phyloP scores from a whole-genome alignment of 805 yeast species.

The Zygoascus tannicola region DNA sequence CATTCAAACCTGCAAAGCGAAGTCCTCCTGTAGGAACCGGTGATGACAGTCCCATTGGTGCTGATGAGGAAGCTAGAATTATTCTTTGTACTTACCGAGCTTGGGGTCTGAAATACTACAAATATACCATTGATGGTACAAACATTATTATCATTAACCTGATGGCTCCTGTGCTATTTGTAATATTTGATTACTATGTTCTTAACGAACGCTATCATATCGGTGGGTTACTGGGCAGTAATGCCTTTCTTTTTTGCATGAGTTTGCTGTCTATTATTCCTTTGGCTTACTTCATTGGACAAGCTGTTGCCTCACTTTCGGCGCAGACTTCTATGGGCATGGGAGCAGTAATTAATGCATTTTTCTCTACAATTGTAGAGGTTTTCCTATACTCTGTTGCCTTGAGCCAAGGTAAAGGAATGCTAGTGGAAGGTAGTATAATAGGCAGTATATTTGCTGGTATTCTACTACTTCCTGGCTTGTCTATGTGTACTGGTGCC shows the following conservation, averaged over 20 bases:
- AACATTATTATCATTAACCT: constrained; percentile 86
- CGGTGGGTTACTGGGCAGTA: constrained; percentile 42
- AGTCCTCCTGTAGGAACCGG: constrained; percentile 24
- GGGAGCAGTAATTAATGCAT: constrained; percentile 97
- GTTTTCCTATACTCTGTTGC: constrained; percentile 90
- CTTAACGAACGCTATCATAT: constrained; percentile 40
- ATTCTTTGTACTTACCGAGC: constrained; percentile 87
- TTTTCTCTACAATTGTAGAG: constrained; percentile 92
- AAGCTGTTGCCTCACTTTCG: constrained; percentile 97
- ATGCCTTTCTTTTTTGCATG: constrained; percentile 58
- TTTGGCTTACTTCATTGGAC: constrained; percentile 93
- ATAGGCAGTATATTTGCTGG: constrained; percentile 92
- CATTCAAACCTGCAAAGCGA: constrained; percentile 45
- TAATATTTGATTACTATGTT: constrained; percentile 66
- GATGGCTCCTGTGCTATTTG: constrained; percentile 68
- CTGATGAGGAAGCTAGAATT: constrained; percentile 38
- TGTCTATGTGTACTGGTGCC: constrained; percentile 98
- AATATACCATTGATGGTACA: constrained; percentile 93
- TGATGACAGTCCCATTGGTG: not conserved
- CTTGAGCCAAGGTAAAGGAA: constrained; percentile 71
- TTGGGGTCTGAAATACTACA: constrained; percentile 86
- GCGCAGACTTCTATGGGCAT: constrained; percentile 99
- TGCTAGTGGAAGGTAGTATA: constrained; percentile 89
- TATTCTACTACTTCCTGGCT: constrained; percentile 81
- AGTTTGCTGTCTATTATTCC: constrained; percentile 85